Evolutionary conservation across 2,329 filamentous ascomycete genomes (phyloP).

Genomic region (Trichophaea hybrida): DNA sequence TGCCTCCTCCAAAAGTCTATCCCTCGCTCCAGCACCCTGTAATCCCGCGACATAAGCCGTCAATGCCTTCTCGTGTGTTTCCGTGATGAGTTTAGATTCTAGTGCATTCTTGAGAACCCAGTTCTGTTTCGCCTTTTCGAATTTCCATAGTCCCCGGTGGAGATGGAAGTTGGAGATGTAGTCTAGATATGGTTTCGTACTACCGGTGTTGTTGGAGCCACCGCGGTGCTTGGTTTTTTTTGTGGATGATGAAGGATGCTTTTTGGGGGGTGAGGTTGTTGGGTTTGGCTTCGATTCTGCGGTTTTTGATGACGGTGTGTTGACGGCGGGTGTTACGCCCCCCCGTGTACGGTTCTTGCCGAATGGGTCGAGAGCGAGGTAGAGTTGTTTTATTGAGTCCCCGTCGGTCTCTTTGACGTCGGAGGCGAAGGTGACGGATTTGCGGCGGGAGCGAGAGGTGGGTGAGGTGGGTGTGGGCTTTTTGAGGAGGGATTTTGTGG

Average conservation of each 20-base stretch:
- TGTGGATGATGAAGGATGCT: not conserved
- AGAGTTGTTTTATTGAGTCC: constrained; percentile 13
- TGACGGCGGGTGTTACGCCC: not conserved
- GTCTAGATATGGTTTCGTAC: not conserved
- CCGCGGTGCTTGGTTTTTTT: constrained; percentile 3
- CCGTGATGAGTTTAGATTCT: constrained; percentile 7
- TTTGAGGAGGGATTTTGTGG: constrained; percentile 4
- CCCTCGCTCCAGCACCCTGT: constrained; percentile 15
- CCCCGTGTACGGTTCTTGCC: constrained; percentile 6
- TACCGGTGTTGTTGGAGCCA: not conserved
- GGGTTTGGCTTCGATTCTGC: not conserved
- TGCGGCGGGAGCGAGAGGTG: constrained; percentile 4
- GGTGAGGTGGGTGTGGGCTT: not conserved
- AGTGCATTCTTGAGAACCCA: constrained; percentile 21
- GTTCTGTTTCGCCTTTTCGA: constrained; percentile 23
- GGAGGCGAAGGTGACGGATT: constrained; percentile 19
- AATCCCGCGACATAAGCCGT: constrained; percentile 18
- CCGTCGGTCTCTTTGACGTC: constrained; percentile 19
- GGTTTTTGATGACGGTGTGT: not conserved
- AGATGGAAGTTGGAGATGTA: constrained; percentile 4
- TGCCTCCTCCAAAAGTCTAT: constrained; percentile 15
- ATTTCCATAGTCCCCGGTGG: constrained; percentile 17
- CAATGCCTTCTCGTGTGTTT: constrained; percentile 8
- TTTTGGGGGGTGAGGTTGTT: not conserved
- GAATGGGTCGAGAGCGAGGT: constrained; percentile 6